These are phyloP conservation scores for Xylaria sp. DNA, from an alignment of 2,329 filamentous ascomycete genomes.

Conservation along the genomic window DNA sequence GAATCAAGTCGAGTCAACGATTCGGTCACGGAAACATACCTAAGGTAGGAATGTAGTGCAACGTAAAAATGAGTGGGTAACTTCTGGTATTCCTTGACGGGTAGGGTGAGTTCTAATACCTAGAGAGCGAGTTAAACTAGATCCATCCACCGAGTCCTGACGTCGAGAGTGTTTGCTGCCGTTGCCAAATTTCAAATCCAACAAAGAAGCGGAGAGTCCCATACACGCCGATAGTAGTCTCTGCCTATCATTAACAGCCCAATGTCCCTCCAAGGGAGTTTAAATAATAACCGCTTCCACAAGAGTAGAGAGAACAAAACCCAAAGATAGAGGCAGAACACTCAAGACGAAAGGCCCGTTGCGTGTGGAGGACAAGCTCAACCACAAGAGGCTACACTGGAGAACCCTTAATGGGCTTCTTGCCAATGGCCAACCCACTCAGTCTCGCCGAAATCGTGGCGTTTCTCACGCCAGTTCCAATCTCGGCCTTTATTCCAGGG, in stretches of 20 bases:
- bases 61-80: slow-evolving; percentile 19
- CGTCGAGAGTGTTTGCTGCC: slow-evolving; percentile 27
- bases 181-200: slow-evolving; percentile 33
- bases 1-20: background rate
- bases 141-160: slow-evolving; percentile 28
- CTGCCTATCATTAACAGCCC: slow-evolving; percentile 22
- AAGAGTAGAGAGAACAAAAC: slow-evolving; percentile 28
- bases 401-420: slow-evolving; percentile 41
- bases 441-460: slow-evolving; percentile 67
- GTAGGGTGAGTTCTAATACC: slow-evolving; percentile 51
- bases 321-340: slow-evolving; percentile 25
- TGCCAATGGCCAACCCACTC: slow-evolving; percentile 96
- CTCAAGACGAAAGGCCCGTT: slow-evolving; percentile 27
- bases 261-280: slow-evolving; percentile 22
- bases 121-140: slow-evolving; percentile 58
- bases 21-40: slow-evolving; percentile 2
- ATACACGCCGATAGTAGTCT: slow-evolving; percentile 20
- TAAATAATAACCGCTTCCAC: slow-evolving; percentile 27
- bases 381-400: slow-evolving; percentile 55
- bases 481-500: slow-evolving; percentile 56
- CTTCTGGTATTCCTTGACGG: slow-evolving; percentile 41
- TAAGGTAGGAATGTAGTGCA: background rate
- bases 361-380: slow-evolving; percentile 37
- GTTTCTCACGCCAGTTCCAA: slow-evolving; percentile 59
- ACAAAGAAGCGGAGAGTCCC: slow-evolving; percentile 26